Evolutionary conservation across 208 protist genomes (phyloP), one percentile per base, ranked within the genome.

Genomic region (Herpetomonas tarakana): DNA sequence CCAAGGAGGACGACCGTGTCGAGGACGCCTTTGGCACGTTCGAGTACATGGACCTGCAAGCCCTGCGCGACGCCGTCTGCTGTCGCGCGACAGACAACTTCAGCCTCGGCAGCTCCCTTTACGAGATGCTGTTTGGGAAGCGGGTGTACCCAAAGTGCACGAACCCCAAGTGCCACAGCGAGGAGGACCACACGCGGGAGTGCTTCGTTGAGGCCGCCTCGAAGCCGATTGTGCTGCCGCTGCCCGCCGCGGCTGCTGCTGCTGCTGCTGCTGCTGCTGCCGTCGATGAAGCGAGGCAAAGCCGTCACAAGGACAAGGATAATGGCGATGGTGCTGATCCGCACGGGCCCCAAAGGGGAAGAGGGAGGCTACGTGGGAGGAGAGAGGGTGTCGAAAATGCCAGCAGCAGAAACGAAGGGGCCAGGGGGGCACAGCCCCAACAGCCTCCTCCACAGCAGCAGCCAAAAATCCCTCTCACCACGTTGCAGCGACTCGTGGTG

Each of bases 41-140:
- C 56, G 88, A 91, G 59, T 94, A 94, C 78, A 94, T 94, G 88
- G 88, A 94, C 53, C 62, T 78, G 11, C 68, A 67, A 16, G 88
- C 88, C 0, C 74, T 94, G 26, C 55, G 61, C 19, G 70, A 90
- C 53, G 76, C 75, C n/a, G 71, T 78, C 16, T 91, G 84, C 57
- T 74, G 77, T 28, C 79, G 84, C 3, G 76, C 83, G 0, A 94
- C 88, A 0, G 88, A 94, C 63, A 79, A 67, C 51, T 94, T 86
- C 67, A 84, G 78, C 30, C 76, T 94, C 51, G 88, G 88, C 25
- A 71, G 78, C 27, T 85, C 85, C 0, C 68, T 94, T 3, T 92
- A 87, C 64, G 85, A 92, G 56, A 30, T 94, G 26, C 54, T 91
- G 12, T 91, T 81, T 58, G 78, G 82, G 12, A 38, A 46, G 35